Conservation (phyloP, 306 rosid genomes). For the Citrullus colocynthis region DNA sequence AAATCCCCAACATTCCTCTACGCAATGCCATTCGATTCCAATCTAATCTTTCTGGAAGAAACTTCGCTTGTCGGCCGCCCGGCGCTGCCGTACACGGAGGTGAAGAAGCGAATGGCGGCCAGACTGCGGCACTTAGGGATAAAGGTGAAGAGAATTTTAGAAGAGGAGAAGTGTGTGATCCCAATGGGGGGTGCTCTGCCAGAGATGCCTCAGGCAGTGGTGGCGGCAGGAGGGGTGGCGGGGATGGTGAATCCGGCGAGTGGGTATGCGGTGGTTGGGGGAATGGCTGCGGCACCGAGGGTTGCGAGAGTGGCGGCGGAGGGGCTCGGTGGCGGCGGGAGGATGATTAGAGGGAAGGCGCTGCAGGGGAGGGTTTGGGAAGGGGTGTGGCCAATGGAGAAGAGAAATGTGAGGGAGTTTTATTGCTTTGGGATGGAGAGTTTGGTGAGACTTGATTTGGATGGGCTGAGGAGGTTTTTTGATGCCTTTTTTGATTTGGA, state of each 20-base stretch:
- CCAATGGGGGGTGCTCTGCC: constrained; percentile 97
- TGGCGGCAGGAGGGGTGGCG: constrained; percentile 66
- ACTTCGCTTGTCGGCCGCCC: constrained; percentile 80
- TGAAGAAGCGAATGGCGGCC: constrained; percentile 70
- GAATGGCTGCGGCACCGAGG: constrained; percentile 43
- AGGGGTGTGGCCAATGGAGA: constrained; percentile 69
- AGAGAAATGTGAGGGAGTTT: constrained; percentile 39
- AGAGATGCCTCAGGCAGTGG: constrained; percentile 43
- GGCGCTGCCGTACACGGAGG: constrained; percentile 38
- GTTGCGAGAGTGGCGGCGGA: constrained; percentile 45
- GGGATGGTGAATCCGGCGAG: constrained; percentile 85
- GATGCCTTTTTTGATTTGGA: constrained; percentile 73
- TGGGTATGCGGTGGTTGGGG: constrained; percentile 70
- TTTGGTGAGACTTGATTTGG: constrained; percentile 62
- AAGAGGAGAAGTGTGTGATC: constrained; percentile 80
- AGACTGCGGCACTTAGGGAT: constrained; percentile 75
- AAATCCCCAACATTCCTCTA: constrained; percentile 63
- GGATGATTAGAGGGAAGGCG: constrained; percentile 67
- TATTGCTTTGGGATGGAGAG: constrained; percentile 89
- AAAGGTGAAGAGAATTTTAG: constrained; percentile 45
- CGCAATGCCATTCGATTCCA: constrained; percentile 83
- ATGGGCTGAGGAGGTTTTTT: constrained; percentile 56
- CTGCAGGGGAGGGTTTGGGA: constrained; percentile 52
- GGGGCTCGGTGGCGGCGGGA: constrained; percentile 60
- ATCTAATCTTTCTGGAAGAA: constrained; percentile 64